Base-by-base conservation (phyloP, 139 green algal genomes). In the Tetradesmus lagerheimii region DNA sequence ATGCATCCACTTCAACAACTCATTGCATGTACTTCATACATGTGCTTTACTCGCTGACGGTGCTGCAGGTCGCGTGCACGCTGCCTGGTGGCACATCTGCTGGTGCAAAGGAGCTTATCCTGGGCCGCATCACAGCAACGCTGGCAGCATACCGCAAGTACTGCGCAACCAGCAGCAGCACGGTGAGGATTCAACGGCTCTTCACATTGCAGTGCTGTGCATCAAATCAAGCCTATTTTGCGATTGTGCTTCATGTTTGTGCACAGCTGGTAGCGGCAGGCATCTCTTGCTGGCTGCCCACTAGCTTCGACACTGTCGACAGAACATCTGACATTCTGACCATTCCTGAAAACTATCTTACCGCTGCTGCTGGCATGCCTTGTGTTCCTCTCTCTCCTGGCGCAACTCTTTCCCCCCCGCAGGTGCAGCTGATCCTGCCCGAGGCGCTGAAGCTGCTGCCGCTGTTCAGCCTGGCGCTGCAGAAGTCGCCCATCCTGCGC, bases 361-460 rank as follows among this genome's bases (percentile, higher is more conserved):
- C 43, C 43, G 43, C 43, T 62, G 5, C 12, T 20, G 47, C 47
- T 18, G 18, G 43, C 47, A 18, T 62, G 47, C 47, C 47, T 23
- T 14, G 18, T 11, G 47, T 62, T 62, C 8, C 20, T 16, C 43
- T n/a, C n/a, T n/a, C 43, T 20, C 47, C 47, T 75, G 9, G 12
- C 67, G 67, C n/a, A 41, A 5, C n/a, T 20, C 12, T 78, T 78
- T 71, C 16, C 2, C 29, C 8, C 12, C 43, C 78, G 50, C 80
- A 91, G 18, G 92, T 93, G 43, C 97, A 99, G 93, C 96, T 99
- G 77, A 98, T 99, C 83, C 93, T 99, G 77, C 97, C 97, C 0
- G 97, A 99, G 92, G 94, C 96, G 25, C 93, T 99, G 67, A 98
- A 99, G 94, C 93, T 99, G 89, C 92, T 98, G 91, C 97, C 97